Percentiles rank a stretch among this genome's conserved stretches.
Conservation (phyloP, 495 filamentous ascomycete species). For the Halenospora varia region DNA sequence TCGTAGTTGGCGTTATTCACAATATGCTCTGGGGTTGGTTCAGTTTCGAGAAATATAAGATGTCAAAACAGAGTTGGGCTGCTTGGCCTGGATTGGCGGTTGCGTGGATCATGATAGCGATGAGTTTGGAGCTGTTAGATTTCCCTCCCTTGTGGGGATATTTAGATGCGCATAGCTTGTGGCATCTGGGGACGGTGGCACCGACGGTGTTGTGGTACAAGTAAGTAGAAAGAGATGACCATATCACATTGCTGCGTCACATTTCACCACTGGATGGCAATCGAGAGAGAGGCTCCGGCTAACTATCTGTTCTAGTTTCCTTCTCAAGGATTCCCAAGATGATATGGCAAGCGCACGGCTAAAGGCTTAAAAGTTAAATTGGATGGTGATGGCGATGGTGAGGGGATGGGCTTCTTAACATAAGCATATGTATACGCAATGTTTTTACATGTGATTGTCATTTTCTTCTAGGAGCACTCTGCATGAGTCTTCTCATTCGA, state of each 20-base stretch:
- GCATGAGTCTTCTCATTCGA: too few species aligned
- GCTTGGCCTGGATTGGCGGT: slow-evolving; percentile 92
- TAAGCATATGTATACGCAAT: too few species aligned
- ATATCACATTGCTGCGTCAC: slow-evolving; percentile 3
- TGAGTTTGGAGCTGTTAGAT: slow-evolving; percentile 93
- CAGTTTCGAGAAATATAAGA: slow-evolving; percentile 68
- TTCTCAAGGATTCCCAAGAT: slow-evolving; percentile 73
- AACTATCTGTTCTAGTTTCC: slow-evolving; percentile 54
- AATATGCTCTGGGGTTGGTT: slow-evolving; percentile 86
- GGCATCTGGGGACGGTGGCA: slow-evolving; percentile 89
- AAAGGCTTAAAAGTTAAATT: slow-evolving; percentile 23
- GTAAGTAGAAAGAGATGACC: slow-evolving; percentile 52
- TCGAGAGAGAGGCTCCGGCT: too few species aligned
- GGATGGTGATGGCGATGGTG: too few species aligned
- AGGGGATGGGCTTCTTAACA: too few species aligned
- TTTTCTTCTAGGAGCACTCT: too few species aligned
- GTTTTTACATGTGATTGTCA: too few species aligned
- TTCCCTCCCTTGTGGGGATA: slow-evolving; percentile 81
- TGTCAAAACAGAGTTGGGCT: slow-evolving; percentile 68
- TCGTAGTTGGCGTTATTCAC: slow-evolving; percentile 73
- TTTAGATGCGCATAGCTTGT: slow-evolving; percentile 91
- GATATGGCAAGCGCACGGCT: slow-evolving; percentile 49
- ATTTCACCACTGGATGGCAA: too few species aligned
- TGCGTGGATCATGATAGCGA: slow-evolving; percentile 84
- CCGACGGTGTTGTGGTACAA: slow-evolving; percentile 93